Base-by-base conservation (phyloP, 495 filamentous ascomycete genomes). In the Neurospora sublineolata region DNA sequence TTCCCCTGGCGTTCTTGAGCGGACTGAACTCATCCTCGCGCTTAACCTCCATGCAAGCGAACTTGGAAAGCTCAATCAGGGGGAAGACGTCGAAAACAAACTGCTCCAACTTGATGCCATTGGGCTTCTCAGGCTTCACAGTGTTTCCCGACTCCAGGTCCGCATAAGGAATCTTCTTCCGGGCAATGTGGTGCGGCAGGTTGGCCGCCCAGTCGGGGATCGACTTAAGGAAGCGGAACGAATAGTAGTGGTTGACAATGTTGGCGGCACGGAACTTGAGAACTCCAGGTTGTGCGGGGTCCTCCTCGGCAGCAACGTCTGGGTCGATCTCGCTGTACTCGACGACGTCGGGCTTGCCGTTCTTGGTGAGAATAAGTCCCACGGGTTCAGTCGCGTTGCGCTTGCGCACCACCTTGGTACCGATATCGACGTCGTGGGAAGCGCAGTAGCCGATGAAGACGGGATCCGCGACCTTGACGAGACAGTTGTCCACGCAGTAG, bases 201-300 rank as follows among this genome's bases (percentile, higher is more conserved):
- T 88, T 87, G 83, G 94, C 89, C 23, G 88, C 88, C 90, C 91
- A 97, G 75, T 89, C 85, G 68, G 94, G 93, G 75, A 98, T 97
- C 58, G 87, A 90, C 79, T 97, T 91, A 68, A 99, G 86, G 85
- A 97, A 99, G 71, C 88, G 84, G 86, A 93, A 96, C 40, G 91
- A 94, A 85, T 99, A 99, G 87, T 97, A 99, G 86, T 99, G 95
- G 86, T 99, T 99, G 83, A 99, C 95, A 73, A 99, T 99, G 83
- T 99, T 99, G 74, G 94, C 95, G 68, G 95, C 94, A 58, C 95
- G 90, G 90, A 97, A 97, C 83, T 93, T 97, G 78, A 99, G 88
- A 69, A 98, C 84, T 60, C 88, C 89, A 2, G 87, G 85, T 77
- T 98, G 89, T 80, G 93, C 91, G 70, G 91, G 85, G 79, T 99